Evolutionary conservation across 371 early-diverging fungal genomes (phyloP).

Genomic region (Coemansia sp.): DNA sequence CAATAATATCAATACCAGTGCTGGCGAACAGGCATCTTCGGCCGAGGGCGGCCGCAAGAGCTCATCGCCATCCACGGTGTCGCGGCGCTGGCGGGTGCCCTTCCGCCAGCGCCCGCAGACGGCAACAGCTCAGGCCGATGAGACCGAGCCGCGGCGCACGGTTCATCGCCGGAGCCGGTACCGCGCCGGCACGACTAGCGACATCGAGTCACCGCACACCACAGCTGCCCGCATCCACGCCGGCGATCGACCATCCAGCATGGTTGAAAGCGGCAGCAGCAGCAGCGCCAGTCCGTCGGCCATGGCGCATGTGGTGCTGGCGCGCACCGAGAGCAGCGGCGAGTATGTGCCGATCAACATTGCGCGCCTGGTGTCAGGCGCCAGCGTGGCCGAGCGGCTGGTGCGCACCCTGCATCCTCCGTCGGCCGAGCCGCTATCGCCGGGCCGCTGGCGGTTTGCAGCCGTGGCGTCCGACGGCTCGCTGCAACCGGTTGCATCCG

Average conservation of each 20-base stretch:
- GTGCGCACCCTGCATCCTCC: slow-evolving; percentile 2
- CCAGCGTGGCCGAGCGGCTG: slow-evolving; percentile 20
- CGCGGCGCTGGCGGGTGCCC: slow-evolving; percentile 46
- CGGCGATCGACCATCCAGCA: slow-evolving; percentile 36
- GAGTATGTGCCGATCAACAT: slow-evolving; percentile 18
- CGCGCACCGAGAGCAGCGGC: slow-evolving; percentile 9
- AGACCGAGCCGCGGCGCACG: slow-evolving; percentile 7
- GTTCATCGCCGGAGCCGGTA: slow-evolving; percentile 30
- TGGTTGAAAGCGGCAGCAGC: slow-evolving; percentile 41
- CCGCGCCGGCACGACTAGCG: slow-evolving; percentile 49
- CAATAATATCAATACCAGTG: background rate
- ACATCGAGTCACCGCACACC: slow-evolving; percentile 38
- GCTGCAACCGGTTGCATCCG: slow-evolving; percentile 6
- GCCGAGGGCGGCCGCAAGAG: slow-evolving; percentile 35
- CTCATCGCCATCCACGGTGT: slow-evolving; percentile 35
- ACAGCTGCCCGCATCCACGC: slow-evolving; percentile 11
- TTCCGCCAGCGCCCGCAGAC: slow-evolving; percentile 32
- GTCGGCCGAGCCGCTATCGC: background rate
- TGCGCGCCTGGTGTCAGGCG: slow-evolving; percentile 14
- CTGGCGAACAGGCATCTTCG: slow-evolving; percentile 15
- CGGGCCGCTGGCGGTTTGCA: slow-evolving; percentile 8
- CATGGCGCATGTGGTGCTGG: slow-evolving; percentile 12
- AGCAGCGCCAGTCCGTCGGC: slow-evolving; percentile 11
- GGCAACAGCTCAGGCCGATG: slow-evolving; percentile 9
- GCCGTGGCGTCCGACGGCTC: background rate